Base-by-base conservation (phyloP, 768 basidiomycete genomes). In the Mrakia frigida region DNA sequence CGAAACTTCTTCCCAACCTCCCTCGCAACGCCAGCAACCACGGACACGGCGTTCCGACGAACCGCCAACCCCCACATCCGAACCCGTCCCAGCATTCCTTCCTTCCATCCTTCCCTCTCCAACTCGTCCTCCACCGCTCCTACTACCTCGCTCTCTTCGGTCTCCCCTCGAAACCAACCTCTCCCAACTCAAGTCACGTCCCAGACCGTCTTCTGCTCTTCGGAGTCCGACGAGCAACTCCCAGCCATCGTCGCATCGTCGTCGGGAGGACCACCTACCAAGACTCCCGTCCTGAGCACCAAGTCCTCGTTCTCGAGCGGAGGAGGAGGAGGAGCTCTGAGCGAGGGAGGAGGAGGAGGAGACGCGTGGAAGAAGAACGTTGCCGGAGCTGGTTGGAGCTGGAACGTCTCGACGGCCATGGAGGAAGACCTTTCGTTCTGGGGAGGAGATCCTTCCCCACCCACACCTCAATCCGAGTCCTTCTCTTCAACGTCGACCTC, bases 351-450 rank as follows among this genome's bases (percentile, higher is more conserved):
- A 21, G 65, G 37, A 37, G 63, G 65, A 39, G 65, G 65, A 25
- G 65, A 68, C 39, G 65, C 65, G 14, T 68, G 65, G 65, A 68
- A 68, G 65, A 43, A 33, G 25, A 68, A 43, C 39, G 65, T 35
- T n/a, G 65, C 35, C 18, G 65, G 65, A 10, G 65, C 35, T 5
- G 65, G 65, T 25, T 68, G 65, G 65, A 68, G 35, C 6, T 68
- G 65, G 65, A 43, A 41, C 37, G 65, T 68, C 39, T 23, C 65
- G 33, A 68, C 65, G 4, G 65, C 65, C 9, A 68, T 68, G 65
- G 65, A 68, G 65, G 65, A 68, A 23, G 65, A 68, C 10, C 37
- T 68, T 6, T 39, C 65, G 37, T 68, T 68, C 39, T 68, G 65
- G 65, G 56, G 56, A 56, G 56, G 56, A 56, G 56, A 28, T n/a